phyloP scores from a whole-genome alignment of 306 rosid species.

The Astragalus membranaceus region DNA sequence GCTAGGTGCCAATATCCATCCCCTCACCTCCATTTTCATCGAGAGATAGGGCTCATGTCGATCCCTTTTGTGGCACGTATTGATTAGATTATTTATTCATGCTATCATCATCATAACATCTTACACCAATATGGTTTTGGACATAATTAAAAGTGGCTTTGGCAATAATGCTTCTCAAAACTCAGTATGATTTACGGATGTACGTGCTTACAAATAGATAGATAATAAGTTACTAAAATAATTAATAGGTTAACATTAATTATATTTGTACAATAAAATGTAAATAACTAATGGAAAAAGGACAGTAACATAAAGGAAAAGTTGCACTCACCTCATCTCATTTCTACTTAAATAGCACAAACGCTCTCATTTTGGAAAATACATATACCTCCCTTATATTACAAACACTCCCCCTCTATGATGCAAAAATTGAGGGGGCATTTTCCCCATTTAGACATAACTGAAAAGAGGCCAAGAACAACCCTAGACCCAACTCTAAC shows the following conservation, averaged over 20 bases:
- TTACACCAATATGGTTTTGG: conserved; percentile 3
- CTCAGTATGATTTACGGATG: conserved; percentile 1
- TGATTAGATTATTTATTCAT: conserved; percentile 15
- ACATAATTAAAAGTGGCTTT: conserved; percentile 7
- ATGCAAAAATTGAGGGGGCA: too few species aligned
- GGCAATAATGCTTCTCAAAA: conserved; percentile 23
- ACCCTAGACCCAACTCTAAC: not conserved
- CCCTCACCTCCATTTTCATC: conserved; percentile 18
- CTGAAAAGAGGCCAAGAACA: too few species aligned
- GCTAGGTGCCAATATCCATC: conserved; percentile 21
- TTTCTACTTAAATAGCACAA: too few species aligned
- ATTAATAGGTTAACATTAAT: not conserved
- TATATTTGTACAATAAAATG: not conserved
- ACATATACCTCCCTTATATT: too few species aligned
- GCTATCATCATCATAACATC: conserved; percentile 26
- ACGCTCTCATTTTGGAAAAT: too few species aligned
- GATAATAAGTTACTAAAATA: not conserved
- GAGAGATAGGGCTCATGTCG: conserved; percentile 10
- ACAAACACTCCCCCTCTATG: too few species aligned
- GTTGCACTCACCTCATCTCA: too few species aligned
- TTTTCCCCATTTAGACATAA: too few species aligned
- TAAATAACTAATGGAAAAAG: not conserved
- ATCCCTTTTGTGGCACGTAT: conserved; percentile 4
- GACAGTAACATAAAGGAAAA: too few species aligned
- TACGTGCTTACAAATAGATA: not conserved